Evolutionary conservation across 2,329 filamentous ascomycete species (phyloP), one percentile per base, ranked within the genome.

Genomic region (Colletotrichum liriopes): DNA sequence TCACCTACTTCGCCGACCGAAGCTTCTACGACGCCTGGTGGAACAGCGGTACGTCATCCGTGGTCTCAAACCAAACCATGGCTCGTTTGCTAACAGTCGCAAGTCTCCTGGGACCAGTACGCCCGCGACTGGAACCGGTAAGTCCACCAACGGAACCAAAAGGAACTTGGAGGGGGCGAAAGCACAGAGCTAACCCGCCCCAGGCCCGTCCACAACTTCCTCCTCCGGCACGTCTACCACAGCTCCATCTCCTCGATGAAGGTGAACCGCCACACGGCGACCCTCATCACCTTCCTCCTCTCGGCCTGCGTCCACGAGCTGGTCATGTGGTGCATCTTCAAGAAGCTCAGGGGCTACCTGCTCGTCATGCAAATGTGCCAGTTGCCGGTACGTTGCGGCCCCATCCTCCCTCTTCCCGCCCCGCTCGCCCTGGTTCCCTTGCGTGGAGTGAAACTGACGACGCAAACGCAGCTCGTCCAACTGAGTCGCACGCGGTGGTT

Each of bases 291-390:
- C 0, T 95, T 95, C 78, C 86, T 94, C 75, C 83, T 95, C 23
- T 92, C 89, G 9, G 92, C 93, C 0, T 87, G 91, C 74, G 86
- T 93, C 26, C 93, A 95, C 77, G 93, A 95, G 80, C 83, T 95
- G 56, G 88, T 94, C 77, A 95, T 95, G 93, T 93, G 92, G 85
- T 93, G 93, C 75, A 85, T 95, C 43, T 95, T 95, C 80, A 92
- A 92, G 80, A 94, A 94, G 81, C 85, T 95, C 12, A 85, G 93
- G 49, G 93, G 93, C 0, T 95, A 95, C 76, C 81, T 95, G 56
- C 87, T 95, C 29, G 82, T 90, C n/a, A 81, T 93, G 77, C 93
- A 95, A 79, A 90, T 96, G 88, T 86, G 86, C 74, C 93, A 96
- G 81, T 80, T 95, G 55, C 93, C 93, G 43, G 86, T 87, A 76